Conservation (phyloP, 805 yeast genomes). For the Ogataea ganodermae region DNA sequence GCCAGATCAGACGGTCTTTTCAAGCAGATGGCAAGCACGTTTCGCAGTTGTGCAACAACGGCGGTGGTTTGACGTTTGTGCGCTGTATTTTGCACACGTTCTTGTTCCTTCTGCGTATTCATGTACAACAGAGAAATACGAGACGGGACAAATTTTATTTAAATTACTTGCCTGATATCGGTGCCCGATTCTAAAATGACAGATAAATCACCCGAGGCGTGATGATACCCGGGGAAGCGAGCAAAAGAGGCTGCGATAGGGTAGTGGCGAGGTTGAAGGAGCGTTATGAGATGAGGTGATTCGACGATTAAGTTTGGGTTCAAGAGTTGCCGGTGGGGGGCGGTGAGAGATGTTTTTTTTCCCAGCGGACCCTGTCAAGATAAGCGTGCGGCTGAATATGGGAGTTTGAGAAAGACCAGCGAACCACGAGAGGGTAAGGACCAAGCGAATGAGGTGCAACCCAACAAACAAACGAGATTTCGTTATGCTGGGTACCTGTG, state of each 20-base stretch:
- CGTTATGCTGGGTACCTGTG: too few species aligned
- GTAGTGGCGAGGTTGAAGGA: too few species aligned
- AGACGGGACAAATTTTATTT: neutral
- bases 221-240: neutral
- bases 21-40: too few species aligned
- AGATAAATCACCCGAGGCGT: neutral
- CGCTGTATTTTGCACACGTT: neutral
- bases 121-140: neutral
- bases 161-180: neutral
- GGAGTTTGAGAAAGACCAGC: too few species aligned
- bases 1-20: too few species aligned
- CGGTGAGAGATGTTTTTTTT: neutral
- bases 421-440: too few species aligned
- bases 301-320: too few species aligned
- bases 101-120: neutral
- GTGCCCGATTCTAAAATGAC: neutral
- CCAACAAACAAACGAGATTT: too few species aligned
- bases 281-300: too few species aligned
- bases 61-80: too few species aligned
- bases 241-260: too few species aligned
- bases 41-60: neutral
- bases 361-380: neutral
- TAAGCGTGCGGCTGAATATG: slow-evolving; percentile 1
- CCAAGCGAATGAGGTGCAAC: too few species aligned
- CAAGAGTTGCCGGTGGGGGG: neutral